Percentiles rank a stretch among this genome's conserved stretches.
Conservation (phyloP, 495 filamentous ascomycete genomes). For the Staphylotrichum longicolle region DNA sequence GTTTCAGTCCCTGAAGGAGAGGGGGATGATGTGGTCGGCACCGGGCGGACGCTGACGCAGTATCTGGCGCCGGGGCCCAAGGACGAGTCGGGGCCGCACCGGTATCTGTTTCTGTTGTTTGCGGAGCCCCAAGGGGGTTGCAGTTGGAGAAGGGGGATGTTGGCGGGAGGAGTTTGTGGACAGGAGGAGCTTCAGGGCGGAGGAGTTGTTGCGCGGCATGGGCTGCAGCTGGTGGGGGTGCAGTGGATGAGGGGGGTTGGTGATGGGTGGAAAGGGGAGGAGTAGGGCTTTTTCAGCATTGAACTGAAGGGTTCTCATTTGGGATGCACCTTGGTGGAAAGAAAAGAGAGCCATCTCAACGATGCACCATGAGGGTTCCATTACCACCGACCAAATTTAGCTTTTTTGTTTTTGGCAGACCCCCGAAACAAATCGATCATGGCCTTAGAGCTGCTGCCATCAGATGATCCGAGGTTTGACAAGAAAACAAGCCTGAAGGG, state of each 20-base stretch:
- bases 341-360: no score
- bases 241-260: slow-evolving; percentile 14
- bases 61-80: slow-evolving; percentile 12
- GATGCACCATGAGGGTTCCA: no score
- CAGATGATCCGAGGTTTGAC: no score
- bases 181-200: slow-evolving; percentile 5
- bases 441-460: no score
- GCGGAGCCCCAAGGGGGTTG: not conserved
- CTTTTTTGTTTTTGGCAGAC: no score
- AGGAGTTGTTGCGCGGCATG: slow-evolving; percentile 4
- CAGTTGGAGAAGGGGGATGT: not conserved
- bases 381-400: no score
- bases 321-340: no score
- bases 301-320: no score
- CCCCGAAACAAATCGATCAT: no score
- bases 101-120: slow-evolving; percentile 10
- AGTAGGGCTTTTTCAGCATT: not conserved
- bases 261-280: slow-evolving; percentile 7
- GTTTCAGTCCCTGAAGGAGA: not conserved
- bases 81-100: slow-evolving; percentile 12
- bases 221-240: slow-evolving; percentile 8
- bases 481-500: no score
- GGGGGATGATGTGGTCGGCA: not conserved
- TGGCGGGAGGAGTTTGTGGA: slow-evolving; percentile 13
- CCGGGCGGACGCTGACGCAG: slow-evolving; percentile 2